Conservation (phyloP, 495 filamentous ascomycete genomes). For the Lophium mytilinum region DNA sequence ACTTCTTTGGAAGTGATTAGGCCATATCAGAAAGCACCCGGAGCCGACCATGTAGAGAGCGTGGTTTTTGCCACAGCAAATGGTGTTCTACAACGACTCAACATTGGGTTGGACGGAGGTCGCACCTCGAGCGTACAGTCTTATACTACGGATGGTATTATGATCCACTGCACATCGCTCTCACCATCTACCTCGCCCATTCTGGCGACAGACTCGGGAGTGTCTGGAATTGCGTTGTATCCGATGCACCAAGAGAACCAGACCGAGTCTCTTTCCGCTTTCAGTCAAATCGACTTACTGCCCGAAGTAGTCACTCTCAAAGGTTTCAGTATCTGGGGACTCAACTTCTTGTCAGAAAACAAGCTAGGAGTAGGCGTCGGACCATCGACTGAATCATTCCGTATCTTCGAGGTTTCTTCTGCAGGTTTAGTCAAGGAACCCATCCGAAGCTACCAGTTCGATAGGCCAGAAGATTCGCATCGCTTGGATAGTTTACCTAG, state of each 20-base stretch:
- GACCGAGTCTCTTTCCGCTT: slow-evolving; percentile 29
- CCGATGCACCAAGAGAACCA: slow-evolving; percentile 28
- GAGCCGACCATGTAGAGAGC: slow-evolving; percentile 30
- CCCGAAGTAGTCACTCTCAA: slow-evolving; percentile 5
- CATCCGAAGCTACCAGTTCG: slow-evolving; percentile 33
- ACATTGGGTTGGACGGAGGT: slow-evolving; percentile 3
- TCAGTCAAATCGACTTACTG: slow-evolving; percentile 34
- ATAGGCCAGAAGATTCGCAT: slow-evolving; percentile 25
- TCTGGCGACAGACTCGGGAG: slow-evolving; percentile 26
- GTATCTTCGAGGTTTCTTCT: slow-evolving; percentile 42
- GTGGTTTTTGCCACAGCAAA: slow-evolving; percentile 41
- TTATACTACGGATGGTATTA: slow-evolving; percentile 10
- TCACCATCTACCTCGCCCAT: slow-evolving; percentile 18
- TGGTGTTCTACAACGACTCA: slow-evolving; percentile 35
- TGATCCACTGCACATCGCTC: slow-evolving; percentile 18
- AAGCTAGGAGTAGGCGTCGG: slow-evolving; percentile 47
- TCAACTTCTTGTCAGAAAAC: slow-evolving; percentile 41
- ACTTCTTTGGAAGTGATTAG: slow-evolving; percentile 48
- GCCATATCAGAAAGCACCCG: slow-evolving; percentile 32
- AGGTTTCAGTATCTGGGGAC: slow-evolving; percentile 42
- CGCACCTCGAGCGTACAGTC: slow-evolving; percentile 11
- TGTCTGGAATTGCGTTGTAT: slow-evolving; percentile 33
- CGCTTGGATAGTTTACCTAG: background rate
- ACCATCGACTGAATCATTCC: slow-evolving; percentile 37
- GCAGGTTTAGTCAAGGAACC: slow-evolving; percentile 35